Conservation (phyloP, 1,284 basidiomycete genomes). For the Irpex rosettiformis region DNA sequence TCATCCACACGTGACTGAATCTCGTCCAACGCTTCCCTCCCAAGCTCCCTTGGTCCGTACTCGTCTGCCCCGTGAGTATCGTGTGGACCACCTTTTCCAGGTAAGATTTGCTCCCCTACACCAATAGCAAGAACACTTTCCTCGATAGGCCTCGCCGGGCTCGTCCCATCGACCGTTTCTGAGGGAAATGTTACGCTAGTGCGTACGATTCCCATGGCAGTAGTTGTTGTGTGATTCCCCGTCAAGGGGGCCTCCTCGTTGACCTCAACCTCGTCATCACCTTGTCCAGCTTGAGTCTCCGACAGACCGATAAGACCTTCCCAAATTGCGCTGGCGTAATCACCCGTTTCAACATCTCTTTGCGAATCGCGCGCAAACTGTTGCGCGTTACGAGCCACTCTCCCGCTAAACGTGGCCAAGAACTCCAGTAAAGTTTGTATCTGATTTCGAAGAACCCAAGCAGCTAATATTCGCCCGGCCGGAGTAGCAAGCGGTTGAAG, state of each 20-base stretch:
- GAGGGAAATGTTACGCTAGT: constrained; percentile 27
- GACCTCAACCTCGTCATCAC: constrained; percentile 13
- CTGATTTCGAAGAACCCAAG: constrained; percentile 30
- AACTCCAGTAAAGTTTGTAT: constrained; percentile 30
- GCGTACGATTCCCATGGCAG: constrained; percentile 37
- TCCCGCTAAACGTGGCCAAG: constrained; percentile 27
- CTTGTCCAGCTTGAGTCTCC: background rate
- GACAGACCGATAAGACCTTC: constrained; percentile 20
- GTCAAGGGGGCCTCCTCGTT: constrained; percentile 16
- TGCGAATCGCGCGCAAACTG: constrained; percentile 6
- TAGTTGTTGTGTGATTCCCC: constrained; percentile 24
- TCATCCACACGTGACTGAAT: constrained; percentile 13
- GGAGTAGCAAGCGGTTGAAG: constrained; percentile 44
- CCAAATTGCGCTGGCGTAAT: constrained; percentile 30
- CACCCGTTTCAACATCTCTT: constrained; percentile 13
- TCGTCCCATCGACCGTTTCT: background rate
- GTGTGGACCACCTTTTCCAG: constrained; percentile 38
- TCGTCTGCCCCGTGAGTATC: constrained; percentile 17
- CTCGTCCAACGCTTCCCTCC: constrained; percentile 15
- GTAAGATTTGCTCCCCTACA: constrained; percentile 43
- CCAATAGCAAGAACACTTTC: constrained; percentile 40
- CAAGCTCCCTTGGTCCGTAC: constrained; percentile 8
- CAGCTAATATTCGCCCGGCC: constrained; percentile 25
- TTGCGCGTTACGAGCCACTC: constrained; percentile 18
- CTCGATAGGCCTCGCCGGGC: constrained; percentile 9